Percentiles rank a stretch among this genome's conserved stretches.
phyloP scores from a whole-genome alignment of 2,329 filamentous ascomycete genomes.

The Colletotrichum navitas region DNA sequence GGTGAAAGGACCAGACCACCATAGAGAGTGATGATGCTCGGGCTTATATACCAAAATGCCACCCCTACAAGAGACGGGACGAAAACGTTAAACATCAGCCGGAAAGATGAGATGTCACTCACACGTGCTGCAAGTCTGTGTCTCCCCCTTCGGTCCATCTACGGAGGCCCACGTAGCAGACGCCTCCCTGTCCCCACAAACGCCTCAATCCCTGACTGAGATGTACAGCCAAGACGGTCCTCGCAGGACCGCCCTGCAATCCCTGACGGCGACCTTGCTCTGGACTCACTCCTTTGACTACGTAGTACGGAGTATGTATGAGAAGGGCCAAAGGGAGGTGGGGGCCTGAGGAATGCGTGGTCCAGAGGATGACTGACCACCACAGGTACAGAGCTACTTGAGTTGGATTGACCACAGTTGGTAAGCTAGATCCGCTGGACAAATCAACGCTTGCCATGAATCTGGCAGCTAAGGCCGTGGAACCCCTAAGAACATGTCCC shows the following conservation, averaged over 20 bases:
- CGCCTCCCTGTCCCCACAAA: slow-evolving; percentile 30
- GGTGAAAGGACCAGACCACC: slow-evolving; percentile 6
- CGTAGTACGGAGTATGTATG: not conserved
- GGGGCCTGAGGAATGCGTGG: not conserved
- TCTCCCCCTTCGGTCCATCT: slow-evolving; percentile 29
- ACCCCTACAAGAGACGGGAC: slow-evolving; percentile 24
- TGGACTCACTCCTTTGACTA: slow-evolving; percentile 12
- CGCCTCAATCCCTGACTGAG: slow-evolving; percentile 17
- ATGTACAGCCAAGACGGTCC: not conserved
- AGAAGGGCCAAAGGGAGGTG: not conserved
- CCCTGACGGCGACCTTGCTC: slow-evolving; percentile 23
- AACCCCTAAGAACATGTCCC: slow-evolving; percentile 19
- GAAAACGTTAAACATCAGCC: slow-evolving; percentile 21
- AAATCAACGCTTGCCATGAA: slow-evolving; percentile 38
- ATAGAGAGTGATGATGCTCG: slow-evolving; percentile 6
- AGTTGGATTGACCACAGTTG: not conserved
- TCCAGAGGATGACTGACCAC: slow-evolving; percentile 5
- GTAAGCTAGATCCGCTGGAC: slow-evolving; percentile 23
- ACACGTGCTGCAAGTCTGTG: slow-evolving; percentile 15
- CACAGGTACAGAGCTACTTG: not conserved
- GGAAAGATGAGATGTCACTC: slow-evolving; percentile 35
- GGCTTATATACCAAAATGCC: slow-evolving; percentile 37
- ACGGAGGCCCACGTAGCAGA: slow-evolving; percentile 32
- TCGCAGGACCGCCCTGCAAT: slow-evolving; percentile 7
- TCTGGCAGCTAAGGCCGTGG: slow-evolving; percentile 36